Evolutionary conservation across 495 filamentous ascomycete species (phyloP), one percentile per base, ranked within the genome.

Genomic region (Aspergillus bertholletiae): DNA sequence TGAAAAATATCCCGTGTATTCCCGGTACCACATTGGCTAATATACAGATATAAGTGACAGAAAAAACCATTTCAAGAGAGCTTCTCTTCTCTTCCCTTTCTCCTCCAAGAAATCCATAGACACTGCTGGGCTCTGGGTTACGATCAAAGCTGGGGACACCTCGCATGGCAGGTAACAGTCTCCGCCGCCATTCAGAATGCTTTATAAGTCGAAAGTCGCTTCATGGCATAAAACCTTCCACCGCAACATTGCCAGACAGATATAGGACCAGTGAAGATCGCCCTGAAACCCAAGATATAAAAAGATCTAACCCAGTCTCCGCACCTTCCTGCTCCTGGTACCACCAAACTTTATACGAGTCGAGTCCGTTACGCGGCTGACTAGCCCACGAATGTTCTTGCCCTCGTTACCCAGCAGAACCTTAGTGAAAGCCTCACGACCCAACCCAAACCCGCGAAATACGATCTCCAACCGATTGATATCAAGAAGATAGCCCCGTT

Each of bases 321-420:
- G 91, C 35, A 83, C 82, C 63, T 83, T 88, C 65, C 75, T 78
- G 76, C 89, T 90, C 70, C 92, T 88, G 55, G 90, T 91, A 64
- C 94, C 95, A 74, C 95, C 94, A 75, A 97, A 96, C 74, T 97
- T 98, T 65, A 97, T 66, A 63, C 88, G 85, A 44, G 91, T 96
- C 30, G 80, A 71, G 77, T 98, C 94, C 21, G 86, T 80, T 34
- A 97, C 89, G 61, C 83, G 83, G 47, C 77, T 74, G 55, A 97
- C 83, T 73, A 84, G 81, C 15, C 74, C 72, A 56, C 90, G 83
- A 44, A 98, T 59, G 58, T 73, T 62, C 65, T 80, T 84, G 47
- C 94, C 94, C 68, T 97, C 93, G 39, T 74, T 84, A 17, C 95
- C 92, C 61, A 98, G 64, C 28, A 98, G 68, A 0, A 91, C 89